Conservation (phyloP, 495 filamentous ascomycete species). For the Cercophora samala region DNA sequence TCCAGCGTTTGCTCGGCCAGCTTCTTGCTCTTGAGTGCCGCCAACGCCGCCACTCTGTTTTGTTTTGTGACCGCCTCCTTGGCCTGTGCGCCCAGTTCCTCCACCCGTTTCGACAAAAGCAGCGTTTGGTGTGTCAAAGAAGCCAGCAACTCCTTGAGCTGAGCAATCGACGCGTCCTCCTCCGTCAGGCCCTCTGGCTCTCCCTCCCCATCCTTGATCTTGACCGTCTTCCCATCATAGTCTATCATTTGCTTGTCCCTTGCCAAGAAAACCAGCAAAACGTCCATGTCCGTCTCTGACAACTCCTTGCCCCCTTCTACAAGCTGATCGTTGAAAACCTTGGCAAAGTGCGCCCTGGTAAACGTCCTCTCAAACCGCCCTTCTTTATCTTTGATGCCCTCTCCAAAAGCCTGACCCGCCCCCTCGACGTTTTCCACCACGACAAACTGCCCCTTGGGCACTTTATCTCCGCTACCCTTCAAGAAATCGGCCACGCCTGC, state of each 20-base stretch:
- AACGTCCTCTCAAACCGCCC: conserved; percentile 62
- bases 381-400: conserved; percentile 38
- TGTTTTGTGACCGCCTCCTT: conserved; percentile 64
- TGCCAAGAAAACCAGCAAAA: conserved; percentile 68
- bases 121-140: conserved; percentile 58
- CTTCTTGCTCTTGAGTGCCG: conserved; percentile 79
- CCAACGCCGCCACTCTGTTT: conserved; percentile 69
- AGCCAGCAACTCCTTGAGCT: conserved; percentile 63
- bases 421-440: conserved; percentile 58
- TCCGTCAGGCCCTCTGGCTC: conserved; percentile 53
- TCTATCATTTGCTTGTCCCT: conserved; percentile 62
- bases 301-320: conserved; percentile 48
- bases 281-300: conserved; percentile 61
- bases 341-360: conserved; percentile 60
- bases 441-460: conserved; percentile 55
- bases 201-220: conserved; percentile 57
- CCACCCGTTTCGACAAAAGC: conserved; percentile 50
- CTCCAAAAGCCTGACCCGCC: conserved; percentile 45
- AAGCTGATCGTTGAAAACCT: conserved; percentile 54
- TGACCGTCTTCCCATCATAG: conserved; percentile 70
- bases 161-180: conserved; percentile 77
- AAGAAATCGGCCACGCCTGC: conserved; percentile 55
- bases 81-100: conserved; percentile 58
- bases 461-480: conserved; percentile 34
- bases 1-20: conserved; percentile 66